Evolutionary conservation across 495 filamentous ascomycete genomes (phyloP).

Genomic region (Xylaria nigripes): DNA sequence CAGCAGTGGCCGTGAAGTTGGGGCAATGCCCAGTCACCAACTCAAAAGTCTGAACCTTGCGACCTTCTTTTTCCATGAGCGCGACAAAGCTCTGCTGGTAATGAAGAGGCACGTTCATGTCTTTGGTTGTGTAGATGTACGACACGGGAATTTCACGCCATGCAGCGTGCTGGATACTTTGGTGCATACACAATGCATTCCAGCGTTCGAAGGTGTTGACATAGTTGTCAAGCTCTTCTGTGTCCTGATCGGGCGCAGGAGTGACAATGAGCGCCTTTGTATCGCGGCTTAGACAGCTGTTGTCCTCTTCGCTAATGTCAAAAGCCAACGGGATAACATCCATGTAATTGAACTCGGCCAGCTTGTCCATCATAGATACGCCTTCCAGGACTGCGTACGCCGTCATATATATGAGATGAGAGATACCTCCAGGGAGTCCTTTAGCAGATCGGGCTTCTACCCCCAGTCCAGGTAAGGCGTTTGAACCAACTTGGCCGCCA

Average conservation of each 20-base stretch:
- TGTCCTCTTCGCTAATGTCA: slow-evolving; percentile 24
- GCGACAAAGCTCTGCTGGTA: slow-evolving; percentile 35
- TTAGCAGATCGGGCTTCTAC: not conserved
- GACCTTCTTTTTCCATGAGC: slow-evolving; percentile 20
- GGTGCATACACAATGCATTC: slow-evolving; percentile 23
- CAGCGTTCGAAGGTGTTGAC: slow-evolving; percentile 23
- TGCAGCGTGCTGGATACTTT: slow-evolving; percentile 16
- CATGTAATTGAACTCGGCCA: slow-evolving; percentile 23
- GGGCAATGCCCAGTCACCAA: slow-evolving; percentile 28
- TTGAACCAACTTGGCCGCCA: slow-evolving; percentile 28
- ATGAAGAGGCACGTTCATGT: slow-evolving; percentile 24
- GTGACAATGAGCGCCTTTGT: slow-evolving; percentile 8
- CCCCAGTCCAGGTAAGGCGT: slow-evolving; percentile 22
- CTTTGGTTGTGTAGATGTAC: slow-evolving; percentile 29
- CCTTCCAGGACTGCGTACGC: slow-evolving; percentile 20
- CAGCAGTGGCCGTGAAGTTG: slow-evolving; percentile 22
- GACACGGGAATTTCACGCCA: slow-evolving; percentile 34
- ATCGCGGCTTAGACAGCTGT: slow-evolving; percentile 18
- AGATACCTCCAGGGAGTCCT: slow-evolving; percentile 17
- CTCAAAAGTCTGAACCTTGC: slow-evolving; percentile 19
- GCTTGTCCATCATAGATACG: slow-evolving; percentile 21
- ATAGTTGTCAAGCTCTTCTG: slow-evolving; percentile 12
- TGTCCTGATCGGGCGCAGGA: not conserved
- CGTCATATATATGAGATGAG: slow-evolving; percentile 28
- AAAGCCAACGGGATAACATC: slow-evolving; percentile 25